These are phyloP conservation scores for Aspergillus cejpii DNA, from an alignment of 2,329 filamentous ascomycete genomes.

Conservation along the genomic window DNA sequence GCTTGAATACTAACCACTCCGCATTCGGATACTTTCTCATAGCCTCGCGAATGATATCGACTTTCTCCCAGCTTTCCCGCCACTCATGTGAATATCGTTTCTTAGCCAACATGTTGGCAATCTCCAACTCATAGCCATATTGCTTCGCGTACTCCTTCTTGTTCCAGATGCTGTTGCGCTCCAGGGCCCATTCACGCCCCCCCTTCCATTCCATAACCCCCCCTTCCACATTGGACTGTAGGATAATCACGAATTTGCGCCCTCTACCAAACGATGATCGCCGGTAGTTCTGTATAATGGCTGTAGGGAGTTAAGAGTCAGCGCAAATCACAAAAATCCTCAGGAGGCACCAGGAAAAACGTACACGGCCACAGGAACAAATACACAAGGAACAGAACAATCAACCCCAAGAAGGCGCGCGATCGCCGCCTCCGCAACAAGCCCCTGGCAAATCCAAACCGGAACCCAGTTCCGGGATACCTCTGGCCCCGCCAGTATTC, in stretches of 20 bases:
- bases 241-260: constrained; percentile 84
- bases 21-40: constrained; percentile 92
- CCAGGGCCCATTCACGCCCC: constrained; percentile 93
- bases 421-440: constrained; percentile 61
- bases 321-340: constrained; percentile 13
- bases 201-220: constrained; percentile 99
- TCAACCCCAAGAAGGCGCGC: constrained; percentile 53
- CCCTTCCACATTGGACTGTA: constrained; percentile 88
- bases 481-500: constrained; percentile 54
- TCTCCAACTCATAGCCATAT: constrained; percentile 94
- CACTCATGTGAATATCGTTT: constrained; percentile 98
- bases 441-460: constrained; percentile 36
- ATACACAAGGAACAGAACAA: constrained; percentile 56
- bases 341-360: constrained; percentile 28
- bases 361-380: constrained; percentile 68
- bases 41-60: constrained; percentile 80
- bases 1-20: constrained; percentile 65
- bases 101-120: constrained; percentile 98
- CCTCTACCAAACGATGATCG: constrained; percentile 72
- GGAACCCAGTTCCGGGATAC: constrained; percentile 28
- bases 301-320: constrained; percentile 41
- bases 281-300: constrained; percentile 57
- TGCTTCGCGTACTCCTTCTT: constrained; percentile 78
- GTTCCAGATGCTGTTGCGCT: constrained; percentile 90
- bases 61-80: constrained; percentile 99